Evolutionary conservation across 208 protist species (phyloP).

Genomic region (Leishmania aethiopica): DNA sequence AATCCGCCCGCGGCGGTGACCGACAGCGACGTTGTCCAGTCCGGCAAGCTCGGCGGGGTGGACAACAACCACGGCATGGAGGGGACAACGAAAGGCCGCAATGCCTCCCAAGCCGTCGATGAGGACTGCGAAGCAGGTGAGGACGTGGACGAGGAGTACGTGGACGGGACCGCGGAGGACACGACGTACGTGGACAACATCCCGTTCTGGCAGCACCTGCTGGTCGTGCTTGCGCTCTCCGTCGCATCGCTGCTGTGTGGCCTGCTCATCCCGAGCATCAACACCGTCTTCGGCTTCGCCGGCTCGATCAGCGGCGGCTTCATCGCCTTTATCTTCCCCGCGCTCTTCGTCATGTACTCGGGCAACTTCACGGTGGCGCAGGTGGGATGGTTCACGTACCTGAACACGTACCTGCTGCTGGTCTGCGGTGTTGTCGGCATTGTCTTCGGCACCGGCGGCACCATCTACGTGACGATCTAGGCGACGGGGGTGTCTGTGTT

Average conservation of each 20-base stretch:
- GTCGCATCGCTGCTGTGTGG: slow-evolving; percentile 51
- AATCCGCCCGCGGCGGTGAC: not conserved
- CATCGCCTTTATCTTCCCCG: slow-evolving; percentile 59
- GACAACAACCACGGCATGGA: not conserved
- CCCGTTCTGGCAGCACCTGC: slow-evolving; percentile 41
- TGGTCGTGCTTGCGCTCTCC: slow-evolving; percentile 33
- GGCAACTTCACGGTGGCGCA: slow-evolving; percentile 44
- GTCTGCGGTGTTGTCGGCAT: slow-evolving; percentile 42
- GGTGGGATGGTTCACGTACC: slow-evolving; percentile 51
- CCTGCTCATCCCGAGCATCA: slow-evolving; percentile 79
- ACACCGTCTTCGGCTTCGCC: slow-evolving; percentile 62
- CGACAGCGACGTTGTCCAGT: not conserved
- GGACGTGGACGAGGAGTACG: slow-evolving; percentile 9
- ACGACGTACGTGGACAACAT: slow-evolving; percentile 53
- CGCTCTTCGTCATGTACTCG: slow-evolving; percentile 66
- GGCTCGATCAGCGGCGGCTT: slow-evolving; percentile 64
- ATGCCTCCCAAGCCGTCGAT: too few species aligned
- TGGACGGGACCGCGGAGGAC: slow-evolving; percentile 17
- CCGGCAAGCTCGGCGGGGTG: not conserved
- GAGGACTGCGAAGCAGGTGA: not conserved
- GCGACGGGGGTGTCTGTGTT: not conserved
- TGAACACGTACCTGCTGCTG: slow-evolving; percentile 56
- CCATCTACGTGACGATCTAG: slow-evolving; percentile 36
- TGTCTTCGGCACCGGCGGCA: slow-evolving; percentile 34
- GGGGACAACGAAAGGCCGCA: not conserved